Conservation (phyloP, 73 alveolate species). For the Paraurostyla sp. region DNA sequence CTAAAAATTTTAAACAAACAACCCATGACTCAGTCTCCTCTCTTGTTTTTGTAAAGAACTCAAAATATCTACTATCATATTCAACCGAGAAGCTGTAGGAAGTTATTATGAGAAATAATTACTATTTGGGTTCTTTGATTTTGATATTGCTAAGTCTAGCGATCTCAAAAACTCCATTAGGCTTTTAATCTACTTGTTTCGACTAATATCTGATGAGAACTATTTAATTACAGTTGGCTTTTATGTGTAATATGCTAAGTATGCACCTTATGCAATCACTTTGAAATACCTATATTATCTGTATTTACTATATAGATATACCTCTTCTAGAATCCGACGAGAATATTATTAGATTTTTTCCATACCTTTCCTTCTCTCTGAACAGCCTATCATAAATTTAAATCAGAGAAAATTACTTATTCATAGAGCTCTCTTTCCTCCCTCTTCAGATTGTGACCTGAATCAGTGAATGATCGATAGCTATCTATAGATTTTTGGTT, state of each 20-base stretch:
- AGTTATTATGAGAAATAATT: neutral
- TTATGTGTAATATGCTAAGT: slow-evolving; percentile 56
- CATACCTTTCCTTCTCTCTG: slow-evolving; percentile 76
- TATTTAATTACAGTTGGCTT: slow-evolving; percentile 42
- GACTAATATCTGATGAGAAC: neutral
- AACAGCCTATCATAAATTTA: neutral
- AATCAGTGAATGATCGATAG: slow-evolving; percentile 24
- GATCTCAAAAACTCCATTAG: slow-evolving; percentile 82
- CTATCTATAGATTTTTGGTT: neutral
- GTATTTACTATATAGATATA: neutral
- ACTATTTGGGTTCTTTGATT: slow-evolving; percentile 56
- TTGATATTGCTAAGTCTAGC: slow-evolving; percentile 40
- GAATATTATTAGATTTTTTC: slow-evolving; percentile 76
- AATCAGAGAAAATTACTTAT: neutral
- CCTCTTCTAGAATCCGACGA: slow-evolving; percentile 82
- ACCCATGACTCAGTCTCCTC: slow-evolving; percentile 80
- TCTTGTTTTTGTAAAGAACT: slow-evolving; percentile 69
- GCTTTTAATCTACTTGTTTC: slow-evolving; percentile 58
- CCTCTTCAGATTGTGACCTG: neutral
- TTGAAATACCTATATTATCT: slow-evolving; percentile 56
- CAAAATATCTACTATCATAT: slow-evolving; percentile 65
- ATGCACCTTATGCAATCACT: slow-evolving; percentile 58
- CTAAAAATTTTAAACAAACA: slow-evolving; percentile 62
- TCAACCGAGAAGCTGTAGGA: slow-evolving; percentile 39
- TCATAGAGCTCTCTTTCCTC: slow-evolving; percentile 60